A percentile compares a stretch with the other conserved stretches of the same genome.
These are phyloP conservation scores for Ceratocystis huliohia DNA, from an alignment of 2,329 filamentous ascomycete genomes.

Conservation along the genomic window DNA sequence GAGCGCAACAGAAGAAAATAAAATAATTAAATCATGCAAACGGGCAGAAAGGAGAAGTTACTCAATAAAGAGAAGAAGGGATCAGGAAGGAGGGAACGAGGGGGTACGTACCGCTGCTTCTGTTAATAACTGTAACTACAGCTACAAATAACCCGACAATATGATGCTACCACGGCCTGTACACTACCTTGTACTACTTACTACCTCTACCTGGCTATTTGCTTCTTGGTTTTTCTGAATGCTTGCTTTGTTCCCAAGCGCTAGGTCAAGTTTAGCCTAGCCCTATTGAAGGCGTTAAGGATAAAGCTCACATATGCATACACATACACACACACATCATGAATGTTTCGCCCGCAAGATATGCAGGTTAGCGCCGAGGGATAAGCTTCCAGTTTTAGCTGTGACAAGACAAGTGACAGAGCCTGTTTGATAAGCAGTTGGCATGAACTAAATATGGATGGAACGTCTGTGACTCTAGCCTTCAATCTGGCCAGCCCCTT, in stretches of 20 bases:
- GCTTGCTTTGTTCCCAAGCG: neutral
- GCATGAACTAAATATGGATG: conserved; percentile 1
- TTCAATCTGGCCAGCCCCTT: neutral
- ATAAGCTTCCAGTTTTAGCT: neutral
- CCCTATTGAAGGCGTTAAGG: neutral
- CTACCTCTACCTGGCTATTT: neutral
- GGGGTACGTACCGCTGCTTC: neutral
- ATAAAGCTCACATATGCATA: too few species aligned
- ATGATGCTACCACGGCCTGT: too few species aligned
- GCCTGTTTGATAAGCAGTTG: neutral
- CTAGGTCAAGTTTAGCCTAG: neutral
- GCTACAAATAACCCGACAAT: neutral
- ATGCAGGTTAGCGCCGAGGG: too few species aligned
- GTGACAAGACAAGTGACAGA: neutral
- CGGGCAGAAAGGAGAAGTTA: conserved; percentile 15
- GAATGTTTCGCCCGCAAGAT: too few species aligned
- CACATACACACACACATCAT: neutral
- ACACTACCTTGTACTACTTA: neutral
- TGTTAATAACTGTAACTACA: conserved; percentile 2
- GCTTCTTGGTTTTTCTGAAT: neutral
- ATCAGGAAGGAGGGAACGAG: neutral
- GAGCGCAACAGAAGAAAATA: conserved; percentile 12
- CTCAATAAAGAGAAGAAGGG: neutral
- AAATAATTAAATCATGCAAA: neutral
- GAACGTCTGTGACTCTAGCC: neutral